A percentile compares a stretch with the other conserved stretches of the same genome.
Evolutionary conservation across 2,329 filamentous ascomycete species (phyloP).

Genomic region (Escovopsis sp.): DNA sequence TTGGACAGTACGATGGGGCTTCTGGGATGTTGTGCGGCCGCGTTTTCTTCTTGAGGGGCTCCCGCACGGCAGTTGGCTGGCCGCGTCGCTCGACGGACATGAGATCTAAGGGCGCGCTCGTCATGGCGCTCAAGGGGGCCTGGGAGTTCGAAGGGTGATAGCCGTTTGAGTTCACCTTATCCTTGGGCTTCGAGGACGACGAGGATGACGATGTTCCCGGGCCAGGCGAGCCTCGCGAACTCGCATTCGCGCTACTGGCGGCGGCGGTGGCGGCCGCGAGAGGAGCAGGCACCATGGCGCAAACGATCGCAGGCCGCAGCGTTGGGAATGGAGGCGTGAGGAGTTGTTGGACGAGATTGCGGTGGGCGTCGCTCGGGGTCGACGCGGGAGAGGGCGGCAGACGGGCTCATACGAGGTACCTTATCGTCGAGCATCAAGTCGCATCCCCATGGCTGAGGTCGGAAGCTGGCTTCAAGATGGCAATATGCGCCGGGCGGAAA

Average conservation of each 20-base stretch:
- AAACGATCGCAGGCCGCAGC: constrained; percentile 4
- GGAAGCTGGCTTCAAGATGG: background rate
- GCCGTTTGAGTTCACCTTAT: constrained; percentile 38
- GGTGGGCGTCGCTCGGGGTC: constrained; percentile 1
- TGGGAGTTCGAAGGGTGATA: constrained; percentile 35
- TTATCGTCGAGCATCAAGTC: constrained; percentile 7
- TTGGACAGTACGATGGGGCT: constrained; percentile 80
- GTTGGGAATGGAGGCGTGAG: constrained; percentile 1
- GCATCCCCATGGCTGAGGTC: constrained; percentile 7
- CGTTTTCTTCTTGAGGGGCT: constrained; percentile 60
- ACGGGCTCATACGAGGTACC: constrained; percentile 5
- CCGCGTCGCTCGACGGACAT: constrained; percentile 84
- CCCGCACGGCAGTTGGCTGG: constrained; percentile 59
- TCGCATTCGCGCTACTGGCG: constrained; percentile 29
- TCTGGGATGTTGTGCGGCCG: constrained; percentile 76
- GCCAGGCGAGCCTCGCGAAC: constrained; percentile 37
- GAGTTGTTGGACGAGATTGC: constrained; percentile 4
- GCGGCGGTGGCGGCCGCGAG: constrained; percentile 17
- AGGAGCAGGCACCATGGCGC: constrained; percentile 24
- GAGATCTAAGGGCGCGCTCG: constrained; percentile 56
- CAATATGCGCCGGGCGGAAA: too few species aligned
- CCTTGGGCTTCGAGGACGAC: constrained; percentile 30
- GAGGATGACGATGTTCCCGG: constrained; percentile 20
- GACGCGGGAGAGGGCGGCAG: background rate
- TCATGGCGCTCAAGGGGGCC: constrained; percentile 38